Evolutionary conservation across 1,284 basidiomycete species (phyloP), one percentile per base, ranked within the genome.

Genomic region (Puccinia brachypodii): DNA sequence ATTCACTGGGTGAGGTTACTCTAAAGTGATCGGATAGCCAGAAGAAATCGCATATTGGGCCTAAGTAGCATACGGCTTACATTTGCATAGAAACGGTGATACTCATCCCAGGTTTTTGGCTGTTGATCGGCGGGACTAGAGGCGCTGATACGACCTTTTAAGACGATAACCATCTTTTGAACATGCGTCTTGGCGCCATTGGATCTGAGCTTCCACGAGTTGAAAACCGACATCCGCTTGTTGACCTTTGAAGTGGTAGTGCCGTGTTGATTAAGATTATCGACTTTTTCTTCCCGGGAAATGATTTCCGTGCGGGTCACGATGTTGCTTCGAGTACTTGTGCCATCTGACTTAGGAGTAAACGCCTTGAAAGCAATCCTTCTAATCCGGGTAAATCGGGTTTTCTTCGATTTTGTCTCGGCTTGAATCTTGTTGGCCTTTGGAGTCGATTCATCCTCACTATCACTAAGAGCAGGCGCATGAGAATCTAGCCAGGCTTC

Each of bases 61-160:
- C n/a, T n/a, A n/a, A 69, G 1, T 13, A 13, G 14, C 14, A 42
- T 2, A 80, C 16, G 22, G 82, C 84, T 71, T 66, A 84, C 84
- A 22, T 81, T 82, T 1, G 81, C 83, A 81, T 85, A 85, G 1
- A 82, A 82, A 22, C 71, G 72, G 22, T 78, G 60, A 73, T 83
- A 85, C 42, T 85, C 84, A 14, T 78, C 82, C 85, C 84, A 85
- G 9, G 84, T 84, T 44, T 83, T 79, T 0, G 85, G 84, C 42
- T 84, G 64, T 62, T 84, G 76, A 19, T 85, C 83, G 44, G 71
- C 76, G 9, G 83, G 84, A 22, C 83, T 83, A 74, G 83, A 84
- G n/a, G 82, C 83, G 50, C 75, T 83, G n/a, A 85, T 64, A 25
- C 80, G 72, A 68, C 14, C 19, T 58, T 69, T 75, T 13, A 81